Evolutionary conservation across 208 protist genomes (phyloP).

Genomic region (Novymonas esmeraldas): DNA sequence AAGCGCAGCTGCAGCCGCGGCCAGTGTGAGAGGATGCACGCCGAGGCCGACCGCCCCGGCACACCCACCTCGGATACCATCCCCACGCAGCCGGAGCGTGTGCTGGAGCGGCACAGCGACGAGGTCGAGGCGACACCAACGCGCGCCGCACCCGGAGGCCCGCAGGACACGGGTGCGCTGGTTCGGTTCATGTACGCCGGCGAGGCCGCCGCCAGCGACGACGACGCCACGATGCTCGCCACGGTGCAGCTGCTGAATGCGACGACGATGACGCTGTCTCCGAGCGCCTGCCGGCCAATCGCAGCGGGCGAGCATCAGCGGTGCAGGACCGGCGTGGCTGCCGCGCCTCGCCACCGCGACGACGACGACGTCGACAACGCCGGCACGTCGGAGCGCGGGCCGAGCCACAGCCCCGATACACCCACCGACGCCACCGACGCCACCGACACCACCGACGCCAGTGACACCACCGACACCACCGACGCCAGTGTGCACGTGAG

Average conservation of each 20-base stretch:
- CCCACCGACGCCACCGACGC: background rate
- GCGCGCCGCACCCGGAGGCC: background rate
- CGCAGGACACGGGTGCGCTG: background rate
- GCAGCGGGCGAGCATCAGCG: too few species aligned
- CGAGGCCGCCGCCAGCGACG: background rate
- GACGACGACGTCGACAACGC: background rate
- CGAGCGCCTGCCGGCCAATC: conserved; percentile 12
- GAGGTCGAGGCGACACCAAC: background rate
- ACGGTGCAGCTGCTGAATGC: conserved; percentile 15
- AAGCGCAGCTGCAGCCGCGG: background rate
- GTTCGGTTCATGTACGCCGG: background rate
- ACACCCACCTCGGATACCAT: background rate
- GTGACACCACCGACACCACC: background rate
- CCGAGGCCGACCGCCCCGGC: background rate
- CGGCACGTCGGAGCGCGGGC: conserved; percentile 3
- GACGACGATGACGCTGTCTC: conserved; percentile 17
- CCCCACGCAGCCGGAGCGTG: background rate
- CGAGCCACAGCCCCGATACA: background rate
- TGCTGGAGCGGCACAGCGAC: background rate
- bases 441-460: too few species aligned
- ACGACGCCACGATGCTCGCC: background rate
- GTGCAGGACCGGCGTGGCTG: background rate
- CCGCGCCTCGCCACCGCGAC: background rate
- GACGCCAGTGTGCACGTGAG: background rate
- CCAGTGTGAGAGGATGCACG: background rate